phyloP scores from a whole-genome alignment of 2,329 filamentous ascomycete genomes.

The Didymella pomorum region DNA sequence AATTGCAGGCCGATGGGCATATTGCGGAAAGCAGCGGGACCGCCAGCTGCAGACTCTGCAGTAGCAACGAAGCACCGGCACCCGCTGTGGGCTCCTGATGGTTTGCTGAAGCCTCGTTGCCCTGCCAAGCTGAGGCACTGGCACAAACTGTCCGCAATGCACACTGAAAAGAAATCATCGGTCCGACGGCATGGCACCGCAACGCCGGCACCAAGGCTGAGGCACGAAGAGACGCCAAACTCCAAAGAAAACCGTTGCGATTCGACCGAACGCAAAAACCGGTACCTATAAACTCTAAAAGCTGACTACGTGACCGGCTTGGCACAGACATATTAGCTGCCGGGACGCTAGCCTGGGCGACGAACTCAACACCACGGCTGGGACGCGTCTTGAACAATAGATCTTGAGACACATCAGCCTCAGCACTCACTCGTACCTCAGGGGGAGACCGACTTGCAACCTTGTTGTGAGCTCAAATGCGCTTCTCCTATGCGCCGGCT shows the following conservation, averaged over 20 bases:
- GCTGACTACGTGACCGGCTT: conserved; percentile 11
- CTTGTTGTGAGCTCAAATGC: conserved; percentile 5
- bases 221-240: conserved; percentile 18
- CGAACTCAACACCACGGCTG: conserved; percentile 11
- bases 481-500: conserved; percentile 1
- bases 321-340: conserved; percentile 12
- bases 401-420: conserved; percentile 8
- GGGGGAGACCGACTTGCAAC: conserved; percentile 13
- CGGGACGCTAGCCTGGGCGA: conserved; percentile 5
- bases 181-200: conserved; percentile 29
- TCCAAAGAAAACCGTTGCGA: conserved; percentile 18
- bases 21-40: conserved; percentile 4
- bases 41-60: conserved; percentile 9
- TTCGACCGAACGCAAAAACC: conserved; percentile 3
- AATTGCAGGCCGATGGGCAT: conserved; percentile 2
- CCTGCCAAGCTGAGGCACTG: conserved; percentile 3
- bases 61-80: conserved; percentile 6
- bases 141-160: conserved; percentile 1
- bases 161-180: conserved; percentile 15
- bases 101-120: conserved; percentile 4
- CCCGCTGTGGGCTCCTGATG: conserved; percentile 3
- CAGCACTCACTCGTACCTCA: conserved; percentile 3
- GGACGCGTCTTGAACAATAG: neutral
- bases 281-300: conserved; percentile 13
- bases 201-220: conserved; percentile 24